phyloP scores from a whole-genome alignment of 805 yeast species.

The Candida krabiensis region DNA sequence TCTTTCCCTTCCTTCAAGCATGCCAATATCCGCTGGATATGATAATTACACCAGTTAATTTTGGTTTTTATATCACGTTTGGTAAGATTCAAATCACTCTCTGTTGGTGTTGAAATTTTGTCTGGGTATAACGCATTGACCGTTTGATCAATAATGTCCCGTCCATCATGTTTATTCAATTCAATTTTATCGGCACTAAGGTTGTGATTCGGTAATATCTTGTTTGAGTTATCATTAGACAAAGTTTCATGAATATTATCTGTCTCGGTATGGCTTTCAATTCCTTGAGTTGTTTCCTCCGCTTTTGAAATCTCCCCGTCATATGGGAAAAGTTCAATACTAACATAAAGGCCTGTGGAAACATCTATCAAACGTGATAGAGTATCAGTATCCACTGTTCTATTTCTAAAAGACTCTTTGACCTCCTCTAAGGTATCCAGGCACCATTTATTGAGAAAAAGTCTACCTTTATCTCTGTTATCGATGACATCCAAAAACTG shows the following conservation, averaged over 20 bases:
- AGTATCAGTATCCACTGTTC: constrained; percentile 11
- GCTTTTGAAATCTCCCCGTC: constrained; percentile 6
- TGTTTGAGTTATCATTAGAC: not conserved
- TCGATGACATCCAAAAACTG: constrained; percentile 10
- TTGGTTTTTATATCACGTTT: constrained; percentile 13
- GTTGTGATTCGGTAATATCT: not conserved
- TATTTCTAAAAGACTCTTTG: constrained; percentile 10
- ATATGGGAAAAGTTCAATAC: constrained; percentile 13
- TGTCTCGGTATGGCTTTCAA: not conserved
- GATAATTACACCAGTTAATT: constrained; percentile 25
- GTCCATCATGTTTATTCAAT: too few relatives aligned
- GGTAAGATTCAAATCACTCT: constrained; percentile 4
- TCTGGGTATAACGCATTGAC: not conserved
- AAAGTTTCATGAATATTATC: not conserved
- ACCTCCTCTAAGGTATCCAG: constrained; percentile 6
- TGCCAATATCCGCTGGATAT: constrained; percentile 15
- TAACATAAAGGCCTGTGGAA: constrained; percentile 16
- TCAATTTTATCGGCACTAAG: not conserved
- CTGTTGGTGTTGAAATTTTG: not conserved
- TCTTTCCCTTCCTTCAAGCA: constrained; percentile 23
- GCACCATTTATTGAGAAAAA: constrained; percentile 20
- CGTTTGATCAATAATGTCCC: not conserved
- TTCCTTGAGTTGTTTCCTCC: constrained; percentile 4
- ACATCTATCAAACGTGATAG: constrained; percentile 16
- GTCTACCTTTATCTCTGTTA: constrained; percentile 11